phyloP scores from a whole-genome alignment of 805 yeast species.

The Kodamaea hsintzibuensis region DNA sequence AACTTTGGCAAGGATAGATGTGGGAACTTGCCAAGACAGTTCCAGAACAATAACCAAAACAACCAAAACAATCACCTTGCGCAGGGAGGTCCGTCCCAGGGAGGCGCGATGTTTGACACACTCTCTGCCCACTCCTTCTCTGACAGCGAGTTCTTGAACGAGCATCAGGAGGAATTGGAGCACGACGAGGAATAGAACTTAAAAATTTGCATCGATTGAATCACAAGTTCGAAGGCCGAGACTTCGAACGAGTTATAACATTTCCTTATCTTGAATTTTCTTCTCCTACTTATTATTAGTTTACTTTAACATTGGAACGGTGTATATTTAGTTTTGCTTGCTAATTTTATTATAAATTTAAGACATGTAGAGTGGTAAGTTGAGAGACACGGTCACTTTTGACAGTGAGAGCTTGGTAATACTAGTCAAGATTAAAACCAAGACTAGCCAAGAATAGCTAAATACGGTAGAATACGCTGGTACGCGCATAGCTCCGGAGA shows the following conservation, averaged over 20 bases:
- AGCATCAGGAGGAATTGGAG: conserved; percentile 14
- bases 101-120: conserved; percentile 12
- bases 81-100: conserved; percentile 6
- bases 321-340: conserved; percentile 2
- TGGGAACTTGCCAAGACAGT: conserved; percentile 88
- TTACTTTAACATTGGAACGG: conserved; percentile 1
- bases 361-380: background rate
- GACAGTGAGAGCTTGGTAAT: background rate
- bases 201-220: conserved; percentile 3
- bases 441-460: too few species aligned
- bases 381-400: background rate
- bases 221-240: background rate
- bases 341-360: background rate
- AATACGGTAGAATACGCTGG: background rate
- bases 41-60: conserved; percentile 31
- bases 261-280: background rate
- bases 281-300: conserved; percentile 3
- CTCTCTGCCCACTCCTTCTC: conserved; percentile 21
- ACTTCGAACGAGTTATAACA: background rate
- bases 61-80: background rate
- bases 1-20: conserved; percentile 60
- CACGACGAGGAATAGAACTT: conserved; percentile 4
- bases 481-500: background rate
- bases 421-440: too few species aligned
- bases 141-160: conserved; percentile 24